Percentiles rank a stretch among this genome's conserved stretches.
These are phyloP conservation scores for Ophiostoma sp. DNA, from an alignment of 2,329 filamentous ascomycete species.

Conservation along the genomic window DNA sequence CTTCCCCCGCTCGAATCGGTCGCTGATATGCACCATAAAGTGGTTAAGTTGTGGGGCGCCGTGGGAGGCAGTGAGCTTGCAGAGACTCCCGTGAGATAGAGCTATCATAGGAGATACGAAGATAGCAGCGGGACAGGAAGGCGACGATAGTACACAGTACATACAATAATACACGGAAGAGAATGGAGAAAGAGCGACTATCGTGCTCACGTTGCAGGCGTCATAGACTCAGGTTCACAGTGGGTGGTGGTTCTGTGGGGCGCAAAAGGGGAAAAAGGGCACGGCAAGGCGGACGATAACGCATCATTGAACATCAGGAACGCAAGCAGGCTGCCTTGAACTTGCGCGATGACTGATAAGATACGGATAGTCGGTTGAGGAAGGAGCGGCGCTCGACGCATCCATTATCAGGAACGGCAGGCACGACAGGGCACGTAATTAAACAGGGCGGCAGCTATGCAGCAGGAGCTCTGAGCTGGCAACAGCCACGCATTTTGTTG, in stretches of 20 bases:
- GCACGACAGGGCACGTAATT: not conserved
- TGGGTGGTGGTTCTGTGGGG: slow-evolving; percentile 7
- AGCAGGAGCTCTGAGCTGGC: slow-evolving; percentile 12
- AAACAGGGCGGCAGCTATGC: not conserved
- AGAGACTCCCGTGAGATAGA: not conserved
- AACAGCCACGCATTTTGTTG: slow-evolving; percentile 13
- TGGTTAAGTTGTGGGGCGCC: slow-evolving; percentile 12
- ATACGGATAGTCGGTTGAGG: not conserved
- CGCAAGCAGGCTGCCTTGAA: slow-evolving; percentile 18
- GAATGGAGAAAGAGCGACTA: not conserved
- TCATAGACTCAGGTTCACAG: not conserved
- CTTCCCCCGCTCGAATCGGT: slow-evolving; percentile 17
- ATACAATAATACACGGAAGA: not conserved
- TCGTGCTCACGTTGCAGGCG: slow-evolving; percentile 2
- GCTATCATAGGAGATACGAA: not conserved
- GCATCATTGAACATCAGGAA: not conserved
- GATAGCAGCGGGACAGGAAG: not conserved
- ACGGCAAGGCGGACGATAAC: slow-evolving; percentile 10
- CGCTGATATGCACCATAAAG: slow-evolving; percentile 19
- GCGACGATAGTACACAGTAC: not conserved
- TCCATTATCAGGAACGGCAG: not conserved
- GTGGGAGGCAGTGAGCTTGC: slow-evolving; percentile 5
- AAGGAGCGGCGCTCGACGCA: not conserved
- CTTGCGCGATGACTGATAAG: not conserved
- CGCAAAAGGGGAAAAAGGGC: not conserved